Evolutionary conservation across 1,139 yeast species (phyloP).

Genomic region (Debaryomyces subglobosus): DNA sequence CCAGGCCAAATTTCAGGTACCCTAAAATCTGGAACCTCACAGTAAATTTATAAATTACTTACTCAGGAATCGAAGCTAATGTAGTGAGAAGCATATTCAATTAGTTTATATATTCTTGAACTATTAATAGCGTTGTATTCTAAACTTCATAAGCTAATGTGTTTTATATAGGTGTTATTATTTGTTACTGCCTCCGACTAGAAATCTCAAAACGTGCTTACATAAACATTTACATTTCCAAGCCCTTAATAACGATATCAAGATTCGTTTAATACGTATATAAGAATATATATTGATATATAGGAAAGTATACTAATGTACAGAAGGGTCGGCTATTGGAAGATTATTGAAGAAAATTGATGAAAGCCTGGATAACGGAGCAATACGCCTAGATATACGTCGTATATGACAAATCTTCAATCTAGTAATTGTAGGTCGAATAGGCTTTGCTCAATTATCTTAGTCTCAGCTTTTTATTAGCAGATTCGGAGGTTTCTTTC

Average conservation of each 20-base stretch:
- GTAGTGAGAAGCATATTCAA: conserved; percentile 44
- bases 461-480: conserved; percentile 2
- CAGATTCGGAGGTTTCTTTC: conserved; percentile 7
- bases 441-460: neutral
- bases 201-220: conserved; percentile 4
- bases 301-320: neutral
- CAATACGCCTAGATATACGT: neutral
- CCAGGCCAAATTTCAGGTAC: neutral
- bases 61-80: conserved; percentile 51
- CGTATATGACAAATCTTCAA: neutral
- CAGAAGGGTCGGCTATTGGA: neutral
- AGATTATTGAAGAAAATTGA: neutral
- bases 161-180: conserved; percentile 7
- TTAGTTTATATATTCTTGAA: conserved; percentile 1
- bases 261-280: neutral
- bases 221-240: neutral
- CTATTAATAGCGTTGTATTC: neutral
- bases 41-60: conserved; percentile 19
- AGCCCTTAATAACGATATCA: neutral
- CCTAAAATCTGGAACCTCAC: neutral
- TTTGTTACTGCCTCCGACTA: conserved; percentile 8
- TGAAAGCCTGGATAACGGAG: neutral
- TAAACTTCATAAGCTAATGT: neutral
- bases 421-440: neutral
- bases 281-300: neutral